Base-by-base conservation (phyloP, 331 rosid species). In the Quercus tomentella region DNA sequence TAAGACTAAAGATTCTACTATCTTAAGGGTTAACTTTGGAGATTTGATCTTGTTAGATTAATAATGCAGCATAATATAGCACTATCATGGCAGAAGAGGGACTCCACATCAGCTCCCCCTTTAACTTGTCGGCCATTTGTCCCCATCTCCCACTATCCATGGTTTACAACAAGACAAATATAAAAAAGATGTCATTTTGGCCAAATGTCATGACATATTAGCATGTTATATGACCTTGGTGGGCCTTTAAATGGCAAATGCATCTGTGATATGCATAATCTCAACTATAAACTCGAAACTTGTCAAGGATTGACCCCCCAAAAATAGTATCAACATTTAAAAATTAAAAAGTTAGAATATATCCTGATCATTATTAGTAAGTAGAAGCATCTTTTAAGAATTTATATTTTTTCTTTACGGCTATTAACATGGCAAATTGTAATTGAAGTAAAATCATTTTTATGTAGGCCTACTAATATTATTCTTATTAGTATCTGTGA, bases 101-200 rank as follows among this genome's bases (percentile, higher is more conserved):
- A 61, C 77, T 84, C 92, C 96, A 76, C 84, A 68, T 87, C 89
- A 77, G 77, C 76, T 75, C 77, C 72, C 85, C 57, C 83, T 93
- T 87, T 77, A 33, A 73, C 49, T 78, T 89, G 95, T 90, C 93
- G 93, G 95, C 91, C 95, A 84, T 91, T 87, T 87, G 89, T 85
- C 76, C 35, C 58, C 74, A 74, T 75, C 84, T 77, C 62, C 81
- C 88, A 62, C 73, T 54, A 25, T 67, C 31, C 60, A 67, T 35
- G 71, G 23, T 41, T 30, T 20, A 20, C 25, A 35, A n/a, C 26
- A 67, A 35, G 49, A 74, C 84, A 76, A 69, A 75, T 22, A 17
- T 6, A 63, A 63, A 23, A 23, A 63, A 63, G 66, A 22, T 23
- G 26, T 23, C 8, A 63, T 63, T 26, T 14, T 26, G 7, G 7